A percentile compares a stretch with the other conserved stretches of the same genome.
Evolutionary conservation across 176 grass and related monocot genomes (phyloP).

Genomic region (Oryza punctata): DNA sequence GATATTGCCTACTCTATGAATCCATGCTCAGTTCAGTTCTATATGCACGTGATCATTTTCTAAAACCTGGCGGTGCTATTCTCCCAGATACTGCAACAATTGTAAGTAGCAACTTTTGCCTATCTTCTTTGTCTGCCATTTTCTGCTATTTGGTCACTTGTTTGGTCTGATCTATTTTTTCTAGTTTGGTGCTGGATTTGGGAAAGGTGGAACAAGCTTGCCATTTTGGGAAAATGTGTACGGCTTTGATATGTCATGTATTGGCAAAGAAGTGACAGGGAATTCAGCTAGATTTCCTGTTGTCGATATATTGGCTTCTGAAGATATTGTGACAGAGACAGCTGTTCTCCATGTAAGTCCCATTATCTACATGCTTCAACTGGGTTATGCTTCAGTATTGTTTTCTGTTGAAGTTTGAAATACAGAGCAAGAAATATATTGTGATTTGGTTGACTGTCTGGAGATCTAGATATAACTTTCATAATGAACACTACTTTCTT

Average conservation of each 20-base stretch:
- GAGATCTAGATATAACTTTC: background rate
- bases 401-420: background rate
- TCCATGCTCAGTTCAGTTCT: slow-evolving; percentile 96
- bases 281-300: slow-evolving; percentile 65
- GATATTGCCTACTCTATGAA: slow-evolving; percentile 92
- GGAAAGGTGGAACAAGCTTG: slow-evolving; percentile 85
- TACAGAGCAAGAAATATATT: background rate
- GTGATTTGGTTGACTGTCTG: background rate
- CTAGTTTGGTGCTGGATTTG: slow-evolving; percentile 88
- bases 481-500: background rate
- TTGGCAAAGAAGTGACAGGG: slow-evolving; percentile 74
- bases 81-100: slow-evolving; percentile 89
- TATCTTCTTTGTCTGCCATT: slow-evolving; percentile 18
- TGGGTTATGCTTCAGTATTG: background rate
- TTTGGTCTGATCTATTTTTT: slow-evolving; percentile 27
- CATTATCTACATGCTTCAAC: slow-evolving; percentile 14
- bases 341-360: slow-evolving; percentile 75
- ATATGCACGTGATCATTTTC: slow-evolving; percentile 85
- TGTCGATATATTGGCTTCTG: slow-evolving; percentile 62
- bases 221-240: slow-evolving; percentile 97
- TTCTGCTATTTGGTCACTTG: slow-evolving; percentile 16
- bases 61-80: slow-evolving; percentile 89
- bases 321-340: slow-evolving; percentile 81
- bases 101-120: slow-evolving; percentile 52
- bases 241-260: slow-evolving; percentile 92